Percentiles rank a stretch among this genome's conserved stretches.
These are phyloP conservation scores for Trichoderma koningii DNA, from an alignment of 2,329 filamentous ascomycete genomes.

Conservation along the genomic window DNA sequence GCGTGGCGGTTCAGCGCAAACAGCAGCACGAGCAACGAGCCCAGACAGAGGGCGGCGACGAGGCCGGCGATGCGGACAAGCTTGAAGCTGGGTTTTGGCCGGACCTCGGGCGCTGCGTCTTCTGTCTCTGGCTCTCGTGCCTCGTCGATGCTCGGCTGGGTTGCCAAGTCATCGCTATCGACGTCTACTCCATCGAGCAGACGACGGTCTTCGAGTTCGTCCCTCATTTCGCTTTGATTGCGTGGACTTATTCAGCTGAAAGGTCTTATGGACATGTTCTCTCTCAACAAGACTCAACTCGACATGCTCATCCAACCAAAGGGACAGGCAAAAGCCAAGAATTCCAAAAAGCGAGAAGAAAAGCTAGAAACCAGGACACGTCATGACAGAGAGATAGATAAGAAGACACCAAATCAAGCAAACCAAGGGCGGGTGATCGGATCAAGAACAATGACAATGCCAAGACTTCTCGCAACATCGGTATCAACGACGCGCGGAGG, in stretches of 20 bases:
- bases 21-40: conserved; percentile 6
- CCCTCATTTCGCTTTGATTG: conserved; percentile 1
- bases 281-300: not conserved
- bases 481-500: conserved; percentile 17
- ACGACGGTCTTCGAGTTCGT: conserved; percentile 10
- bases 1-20: conserved; percentile 8
- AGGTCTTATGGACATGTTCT: no score
- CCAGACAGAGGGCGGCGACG: conserved; percentile 13
- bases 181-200: conserved; percentile 18
- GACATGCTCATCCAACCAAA: not conserved
- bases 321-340: not conserved
- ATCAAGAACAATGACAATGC: not conserved
- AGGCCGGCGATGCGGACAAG: conserved; percentile 15
- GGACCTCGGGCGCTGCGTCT: not conserved
- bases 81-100: not conserved
- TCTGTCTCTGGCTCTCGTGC: not conserved
- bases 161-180: conserved; percentile 10
- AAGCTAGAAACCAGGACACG: not conserved
- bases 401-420: not conserved
- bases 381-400: not conserved
- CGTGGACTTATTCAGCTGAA: not conserved
- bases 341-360: not conserved
- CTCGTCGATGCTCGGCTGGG: conserved; percentile 9
- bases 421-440: not conserved
- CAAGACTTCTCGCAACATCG: not conserved